Evolutionary conservation across 495 filamentous ascomycete genomes (phyloP), one percentile per base, ranked within the genome.

Genomic region (Penicillium taxi): DNA sequence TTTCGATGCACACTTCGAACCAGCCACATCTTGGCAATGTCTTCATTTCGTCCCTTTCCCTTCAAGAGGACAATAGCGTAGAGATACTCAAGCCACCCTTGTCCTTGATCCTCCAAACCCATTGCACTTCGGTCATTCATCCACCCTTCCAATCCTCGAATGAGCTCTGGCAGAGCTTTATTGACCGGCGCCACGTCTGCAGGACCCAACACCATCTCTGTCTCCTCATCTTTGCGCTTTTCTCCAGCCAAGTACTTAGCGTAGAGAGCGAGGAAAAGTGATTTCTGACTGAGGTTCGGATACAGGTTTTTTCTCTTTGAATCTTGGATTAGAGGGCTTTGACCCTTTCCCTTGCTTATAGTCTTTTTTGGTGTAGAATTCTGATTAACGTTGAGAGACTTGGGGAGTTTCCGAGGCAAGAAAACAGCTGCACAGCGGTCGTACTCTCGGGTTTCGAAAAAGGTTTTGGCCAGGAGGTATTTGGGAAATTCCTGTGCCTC

Each of bases 41-140:
- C 74, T 37, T 91, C 88, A 44, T 91, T 94, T 58, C 93, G 93
- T 30, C 86, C 79, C 58, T 89, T 95, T 30, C 86, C 79, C 58
- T 89, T 95, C 3, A 80, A 68, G n/a, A 96, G 68, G 23, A 95
- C 78, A 50, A 96, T 79, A 1, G 86, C 93, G 49, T 94, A 94
- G 37, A 99, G 73, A 55, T 94, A 99, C 49, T 96, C 84, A n/a
- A 99, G 66, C 80, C 89, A 99, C 6, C 89, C 89, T 45, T 96
- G 85, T 32, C 79, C 82, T 30, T 72, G 70, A 15, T 81, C 72
- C 27, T 77, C 72, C 12, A 69, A 44, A 0, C 78, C 78, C 3
- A 77, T 73, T 9, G 65, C 63, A 29, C 60, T 66, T 23, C 77
- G 74, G 37, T 81, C 73, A 4, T 61, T 59, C 39, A 96, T 84